phyloP scores from a whole-genome alignment of 1,284 basidiomycete species.

The Coriolopsis trogii region DNA sequence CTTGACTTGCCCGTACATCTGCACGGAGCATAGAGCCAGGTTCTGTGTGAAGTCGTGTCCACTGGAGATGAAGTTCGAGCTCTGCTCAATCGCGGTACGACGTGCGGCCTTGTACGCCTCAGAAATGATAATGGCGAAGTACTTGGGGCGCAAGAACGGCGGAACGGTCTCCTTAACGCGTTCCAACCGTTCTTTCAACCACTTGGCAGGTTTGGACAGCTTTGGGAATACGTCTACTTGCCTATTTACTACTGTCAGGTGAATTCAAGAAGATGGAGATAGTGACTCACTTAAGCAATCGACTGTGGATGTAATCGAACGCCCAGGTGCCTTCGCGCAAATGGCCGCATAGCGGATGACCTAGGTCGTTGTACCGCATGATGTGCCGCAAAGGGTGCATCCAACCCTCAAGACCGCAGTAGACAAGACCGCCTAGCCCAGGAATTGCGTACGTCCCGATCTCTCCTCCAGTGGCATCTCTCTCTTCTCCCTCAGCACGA shows the following conservation, averaged over 20 bases:
- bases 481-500: conserved; percentile 88
- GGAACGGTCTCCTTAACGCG: conserved; percentile 75
- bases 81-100: conserved; percentile 80
- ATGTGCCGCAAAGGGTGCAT: conserved; percentile 86
- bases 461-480: conserved; percentile 76
- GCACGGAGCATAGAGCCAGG: conserved; percentile 83
- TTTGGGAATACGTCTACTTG: conserved; percentile 71
- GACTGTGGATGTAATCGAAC: conserved; percentile 78
- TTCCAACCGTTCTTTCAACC: conserved; percentile 86
- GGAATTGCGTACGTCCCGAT: conserved; percentile 84
- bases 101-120: conserved; percentile 91
- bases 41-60: conserved; percentile 91
- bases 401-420: conserved; percentile 95
- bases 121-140: conserved; percentile 88
- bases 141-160: conserved; percentile 89
- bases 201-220: conserved; percentile 70
- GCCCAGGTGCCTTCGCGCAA: conserved; percentile 89
- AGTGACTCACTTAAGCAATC: conserved; percentile 70
- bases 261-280: not conserved
- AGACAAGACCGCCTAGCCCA: conserved; percentile 71
- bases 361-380: conserved; percentile 88
- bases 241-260: conserved; percentile 40
- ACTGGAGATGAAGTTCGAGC: conserved; percentile 80
- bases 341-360: conserved; percentile 87
- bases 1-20: conserved; percentile 90